Conservation (phyloP, 495 filamentous ascomycete genomes). For the Wilcoxina mikolae region DNA sequence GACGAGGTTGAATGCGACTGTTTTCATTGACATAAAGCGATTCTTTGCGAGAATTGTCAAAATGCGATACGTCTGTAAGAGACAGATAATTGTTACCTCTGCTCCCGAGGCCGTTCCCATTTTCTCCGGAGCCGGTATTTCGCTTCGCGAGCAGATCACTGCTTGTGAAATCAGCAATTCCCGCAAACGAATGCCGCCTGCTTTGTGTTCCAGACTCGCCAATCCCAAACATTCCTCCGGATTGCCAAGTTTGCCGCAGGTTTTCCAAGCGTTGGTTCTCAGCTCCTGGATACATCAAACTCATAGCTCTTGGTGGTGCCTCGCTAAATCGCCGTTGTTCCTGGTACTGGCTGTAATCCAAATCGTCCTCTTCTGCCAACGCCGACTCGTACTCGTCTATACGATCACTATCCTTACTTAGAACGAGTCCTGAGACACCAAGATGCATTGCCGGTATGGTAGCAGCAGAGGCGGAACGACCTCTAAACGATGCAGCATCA, state of each 20-base stretch:
- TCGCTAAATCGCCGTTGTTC: conserved; percentile 26
- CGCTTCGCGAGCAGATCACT: conserved; percentile 23
- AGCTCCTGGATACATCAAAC: conserved; percentile 27
- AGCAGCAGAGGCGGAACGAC: conserved; percentile 43
- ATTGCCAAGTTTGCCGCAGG: conserved; percentile 77
- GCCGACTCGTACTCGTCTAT: conserved; percentile 20
- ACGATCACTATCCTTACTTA: conserved; percentile 21
- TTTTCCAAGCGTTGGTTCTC: conserved; percentile 66
- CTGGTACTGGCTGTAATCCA: conserved; percentile 21
- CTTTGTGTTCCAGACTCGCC: conserved; percentile 43
- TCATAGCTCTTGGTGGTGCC: conserved; percentile 26
- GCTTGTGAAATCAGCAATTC: conserved; percentile 17
- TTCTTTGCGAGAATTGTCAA: conserved; percentile 19
- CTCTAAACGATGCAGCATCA: conserved; percentile 45
- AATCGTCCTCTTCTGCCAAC: conserved; percentile 27
- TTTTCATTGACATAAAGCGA: conserved; percentile 23
- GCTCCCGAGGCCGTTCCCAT: conserved; percentile 14
- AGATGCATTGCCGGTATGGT: conserved; percentile 27
- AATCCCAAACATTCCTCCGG: conserved; percentile 55
- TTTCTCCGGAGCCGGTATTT: conserved; percentile 22
- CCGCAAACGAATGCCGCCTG: conserved; percentile 86
- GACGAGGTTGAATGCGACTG: conserved; percentile 20
- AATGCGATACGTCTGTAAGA: conserved; percentile 17
- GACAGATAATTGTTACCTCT: conserved; percentile 25
- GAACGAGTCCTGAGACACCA: conserved; percentile 12